phyloP scores from a whole-genome alignment of 805 yeast species.

The Suhomyces pyralidae region DNA sequence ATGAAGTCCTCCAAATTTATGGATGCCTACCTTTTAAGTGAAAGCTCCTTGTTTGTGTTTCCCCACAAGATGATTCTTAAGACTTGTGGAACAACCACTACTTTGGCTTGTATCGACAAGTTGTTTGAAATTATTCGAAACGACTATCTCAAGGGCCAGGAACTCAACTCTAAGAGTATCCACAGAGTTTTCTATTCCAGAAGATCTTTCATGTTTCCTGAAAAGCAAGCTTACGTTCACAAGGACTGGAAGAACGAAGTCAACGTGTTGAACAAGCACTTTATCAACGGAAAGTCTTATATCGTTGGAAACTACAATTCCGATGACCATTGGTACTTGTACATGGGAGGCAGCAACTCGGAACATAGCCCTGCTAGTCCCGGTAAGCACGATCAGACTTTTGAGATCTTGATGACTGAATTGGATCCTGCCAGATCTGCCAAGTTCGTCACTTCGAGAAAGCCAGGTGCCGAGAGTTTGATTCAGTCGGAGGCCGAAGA shows the following conservation, averaged over 20 bases:
- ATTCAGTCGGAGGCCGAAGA: conserved; percentile 45
- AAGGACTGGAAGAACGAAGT: conserved; percentile 84
- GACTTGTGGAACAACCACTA: conserved; percentile 96
- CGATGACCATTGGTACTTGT: conserved; percentile 89
- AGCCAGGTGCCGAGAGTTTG: conserved; percentile 38
- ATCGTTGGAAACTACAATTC: conserved; percentile 73
- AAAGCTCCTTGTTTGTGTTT: conserved; percentile 86
- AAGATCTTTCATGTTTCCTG: conserved; percentile 90
- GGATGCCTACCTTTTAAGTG: conserved; percentile 85
- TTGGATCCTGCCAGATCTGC: conserved; percentile 55
- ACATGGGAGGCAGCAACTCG: conserved; percentile 50
- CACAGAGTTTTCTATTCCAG: conserved; percentile 83
- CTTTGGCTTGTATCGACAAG: conserved; percentile 69
- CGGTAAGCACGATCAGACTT: conserved; percentile 56
- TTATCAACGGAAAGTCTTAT: conserved; percentile 60
- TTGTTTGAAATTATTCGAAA: conserved; percentile 46
- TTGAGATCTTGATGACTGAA: conserved; percentile 90
- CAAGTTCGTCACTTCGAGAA: conserved; percentile 56
- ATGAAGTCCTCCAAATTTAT: conserved; percentile 61
- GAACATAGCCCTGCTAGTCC: conserved; percentile 6
- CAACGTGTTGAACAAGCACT: conserved; percentile 59
- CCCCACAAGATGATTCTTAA: conserved; percentile 82
- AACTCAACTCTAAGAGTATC: conserved; percentile 36
- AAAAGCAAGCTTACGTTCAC: conserved; percentile 76
- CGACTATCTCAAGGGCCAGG: conserved; percentile 21